Base-by-base conservation (phyloP, 805 yeast genomes). In the Kodamaea nitidulidarum region DNA sequence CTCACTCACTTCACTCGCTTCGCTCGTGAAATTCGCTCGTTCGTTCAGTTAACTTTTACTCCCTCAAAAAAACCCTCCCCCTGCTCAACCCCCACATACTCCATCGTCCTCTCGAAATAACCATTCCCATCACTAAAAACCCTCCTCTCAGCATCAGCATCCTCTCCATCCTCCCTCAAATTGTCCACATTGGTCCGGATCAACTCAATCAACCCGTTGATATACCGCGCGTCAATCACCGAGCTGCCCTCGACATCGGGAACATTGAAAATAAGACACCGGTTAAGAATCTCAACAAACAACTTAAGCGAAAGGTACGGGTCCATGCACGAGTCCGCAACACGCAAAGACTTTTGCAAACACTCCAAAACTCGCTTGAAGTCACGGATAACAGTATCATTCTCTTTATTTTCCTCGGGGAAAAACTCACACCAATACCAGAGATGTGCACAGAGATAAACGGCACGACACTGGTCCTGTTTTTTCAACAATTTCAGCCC, bases 301-400 rank as follows among this genome's bases (percentile, higher is more conserved):
- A 93, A 69, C 60, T 87, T 91, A 41, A 84, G 68, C 25, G 88
- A 84, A 33, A 79, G 82, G 44, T 62, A 66, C 6, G 73, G 73
- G 55, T 91, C 98, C 81, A 90, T 81, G 41, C 93, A 85, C n/a
- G 93, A 84, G 58, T 93, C 98, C 0, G 97, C 96, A 6, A 88
- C 87, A 32, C 97, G 71, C 12, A 91, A 60, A 1, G 97, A 79
- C 49, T 91, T 79, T 59, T 88, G 96, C 32, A 91, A 70, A 58
- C 96, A 88, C 55, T 93, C 98, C 54, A 91, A 66, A 1, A 91
- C 96, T 26, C 95, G 70, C 53, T 86, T 86, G 29, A 36, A 40
- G 21, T 49, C 46, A 5, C 38, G 34, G 9, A 12, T 36, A 15
- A 53, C 62, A 35, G 42, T 57, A 11, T 61, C 56, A 1, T 36